Evolutionary conservation across 2,329 filamentous ascomycete species (phyloP).

Genomic region (Alternaria infectoria): DNA sequence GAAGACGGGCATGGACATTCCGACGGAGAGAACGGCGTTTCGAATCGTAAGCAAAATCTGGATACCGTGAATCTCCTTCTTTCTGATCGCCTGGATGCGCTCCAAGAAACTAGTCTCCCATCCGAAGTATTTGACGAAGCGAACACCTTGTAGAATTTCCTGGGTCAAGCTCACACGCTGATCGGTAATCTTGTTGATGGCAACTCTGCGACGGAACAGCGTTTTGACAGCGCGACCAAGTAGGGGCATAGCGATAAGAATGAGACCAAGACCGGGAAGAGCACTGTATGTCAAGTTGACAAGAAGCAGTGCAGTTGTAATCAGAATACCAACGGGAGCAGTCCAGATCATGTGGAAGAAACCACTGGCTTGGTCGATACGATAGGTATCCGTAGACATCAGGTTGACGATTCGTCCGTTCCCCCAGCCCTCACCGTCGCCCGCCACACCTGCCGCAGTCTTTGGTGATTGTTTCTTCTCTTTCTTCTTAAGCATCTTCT

Average conservation of each 20-base stretch:
- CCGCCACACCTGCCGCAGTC: conserved; percentile 59
- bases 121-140: conserved; percentile 96
- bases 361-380: conserved; percentile 84
- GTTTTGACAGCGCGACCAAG: conserved; percentile 78
- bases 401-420: conserved; percentile 91
- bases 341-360: conserved; percentile 94
- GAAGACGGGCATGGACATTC: conserved; percentile 88
- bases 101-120: conserved; percentile 90
- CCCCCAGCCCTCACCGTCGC: conserved; percentile 83
- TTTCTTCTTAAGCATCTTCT: conserved; percentile 53
- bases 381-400: conserved; percentile 95
- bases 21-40: conserved; percentile 83
- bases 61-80: conserved; percentile 80
- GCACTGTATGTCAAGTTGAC: conserved; percentile 91
- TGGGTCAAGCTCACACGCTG: conserved; percentile 90
- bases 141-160: conserved; percentile 87
- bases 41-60: conserved; percentile 82
- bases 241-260: conserved; percentile 78
- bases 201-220: conserved; percentile 75
- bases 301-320: conserved; percentile 80
- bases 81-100: conserved; percentile 75
- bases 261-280: conserved; percentile 82
- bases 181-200: conserved; percentile 93
- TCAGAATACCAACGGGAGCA: conserved; percentile 75
- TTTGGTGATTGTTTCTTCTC: conserved; percentile 49